These are phyloP conservation scores for Pulveroboletus sp. DNA, from an alignment of 1,284 basidiomycete species.

Conservation along the genomic window DNA sequence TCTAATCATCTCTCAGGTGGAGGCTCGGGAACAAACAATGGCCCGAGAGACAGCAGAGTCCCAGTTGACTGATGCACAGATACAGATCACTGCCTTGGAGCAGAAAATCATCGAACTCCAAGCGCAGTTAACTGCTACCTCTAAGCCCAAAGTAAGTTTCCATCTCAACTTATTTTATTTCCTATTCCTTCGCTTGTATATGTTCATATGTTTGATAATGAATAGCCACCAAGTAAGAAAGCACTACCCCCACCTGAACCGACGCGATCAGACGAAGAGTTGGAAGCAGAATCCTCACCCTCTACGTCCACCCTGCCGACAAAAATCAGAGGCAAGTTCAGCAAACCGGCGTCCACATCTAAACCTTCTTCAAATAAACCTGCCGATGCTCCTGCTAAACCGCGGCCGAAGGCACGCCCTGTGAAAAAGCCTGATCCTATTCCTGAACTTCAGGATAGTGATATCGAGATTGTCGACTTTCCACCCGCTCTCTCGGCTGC, in stretches of 20 bases:
- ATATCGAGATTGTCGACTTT: conserved; percentile 31
- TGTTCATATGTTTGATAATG: background rate
- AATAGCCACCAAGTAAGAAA: conserved; percentile 25
- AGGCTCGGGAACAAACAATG: conserved; percentile 38
- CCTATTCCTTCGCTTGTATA: background rate
- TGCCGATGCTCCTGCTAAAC: conserved; percentile 23
- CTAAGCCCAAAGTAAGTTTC: conserved; percentile 26
- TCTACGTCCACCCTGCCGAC: conserved; percentile 9
- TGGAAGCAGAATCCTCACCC: background rate
- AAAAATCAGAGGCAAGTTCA: conserved; percentile 17
- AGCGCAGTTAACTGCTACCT: conserved; percentile 40
- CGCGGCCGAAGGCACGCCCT: conserved; percentile 20
- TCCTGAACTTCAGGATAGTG: conserved; percentile 30
- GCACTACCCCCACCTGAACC: background rate
- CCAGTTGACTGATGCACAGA: conserved; percentile 33
- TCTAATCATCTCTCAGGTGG: conserved; percentile 33
- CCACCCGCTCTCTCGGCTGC: conserved; percentile 4
- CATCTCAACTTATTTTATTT: background rate
- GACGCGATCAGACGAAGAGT: conserved; percentile 14
- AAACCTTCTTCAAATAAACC: conserved; percentile 22
- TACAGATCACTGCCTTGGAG: conserved; percentile 39
- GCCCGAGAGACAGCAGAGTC: conserved; percentile 36
- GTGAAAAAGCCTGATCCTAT: conserved; percentile 19
- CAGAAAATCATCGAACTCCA: conserved; percentile 47
- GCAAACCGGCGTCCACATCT: conserved; percentile 16